Evolutionary conservation across 2,329 filamentous ascomycete species (phyloP), one percentile per base, ranked within the genome.

Genomic region (Colletotrichum liriopes): DNA sequence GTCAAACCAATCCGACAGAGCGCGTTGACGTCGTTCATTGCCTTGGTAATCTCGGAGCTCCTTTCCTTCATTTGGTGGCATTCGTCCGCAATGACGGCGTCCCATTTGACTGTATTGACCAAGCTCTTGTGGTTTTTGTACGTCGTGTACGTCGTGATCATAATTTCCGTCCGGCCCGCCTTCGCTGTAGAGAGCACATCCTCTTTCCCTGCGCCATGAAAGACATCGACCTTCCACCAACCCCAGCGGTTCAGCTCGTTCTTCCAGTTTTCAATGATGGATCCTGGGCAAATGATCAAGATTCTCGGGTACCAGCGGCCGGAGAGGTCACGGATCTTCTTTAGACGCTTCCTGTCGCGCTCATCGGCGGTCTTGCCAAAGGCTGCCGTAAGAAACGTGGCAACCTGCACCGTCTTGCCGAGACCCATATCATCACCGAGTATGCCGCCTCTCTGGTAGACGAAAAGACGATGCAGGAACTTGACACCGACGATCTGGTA

Each of bases 361-460:
- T 95, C 93, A 76, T 98, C 96, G 0, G 92, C 96, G 0, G 93
- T 97, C 83, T 99, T 99, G 9, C 96, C 96, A 79, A 98, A 99
- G 0, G 95, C 95, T 1, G 92, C 94, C 0, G 94, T 94, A 29
- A 99, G 85, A 75, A 99, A 98, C 0, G 95, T 93, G 69, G 95
- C 96, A 35, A 99, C 94, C 81, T 99, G 96, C 2, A 99, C 94
- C 0, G 96, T 99, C 82, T 99, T 99, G 0, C 96, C 96, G 41
- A 99, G 83, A 26, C 96, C 96, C 96, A 99, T 99, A 78, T 99
- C 96, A 79, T 99, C 96, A 3, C 96, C 95, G 0, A 99, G 87
- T 29, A 99, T 93, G 1, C 93, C 94, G 1, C 96, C 96, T 76
- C 92, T 93, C 78, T 99, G 96, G 75, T 94, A 96, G 5, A 98